phyloP scores from a whole-genome alignment of 805 yeast species.

The Saturnispora serradocipensis region DNA sequence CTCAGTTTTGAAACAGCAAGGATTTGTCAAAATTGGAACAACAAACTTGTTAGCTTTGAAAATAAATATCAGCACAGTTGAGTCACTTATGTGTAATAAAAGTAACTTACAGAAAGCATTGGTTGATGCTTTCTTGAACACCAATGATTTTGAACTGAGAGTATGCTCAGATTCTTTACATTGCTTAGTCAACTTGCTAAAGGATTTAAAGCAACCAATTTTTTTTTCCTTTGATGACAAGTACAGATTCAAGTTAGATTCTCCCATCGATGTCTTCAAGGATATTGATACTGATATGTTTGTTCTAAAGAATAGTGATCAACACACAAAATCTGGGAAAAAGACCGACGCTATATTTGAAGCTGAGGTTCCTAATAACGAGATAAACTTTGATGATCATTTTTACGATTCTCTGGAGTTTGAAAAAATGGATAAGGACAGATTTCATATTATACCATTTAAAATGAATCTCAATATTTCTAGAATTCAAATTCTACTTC shows the following conservation, averaged over 20 bases:
- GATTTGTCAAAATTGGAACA: conserved; percentile 46
- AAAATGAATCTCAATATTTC: conserved; percentile 28
- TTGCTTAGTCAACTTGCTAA: conserved; percentile 54
- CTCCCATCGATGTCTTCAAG: conserved; percentile 32
- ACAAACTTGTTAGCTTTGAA: conserved; percentile 33
- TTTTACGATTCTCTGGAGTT: conserved; percentile 16
- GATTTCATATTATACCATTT: conserved; percentile 21
- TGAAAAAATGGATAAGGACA: background rate
- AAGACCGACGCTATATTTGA: background rate
- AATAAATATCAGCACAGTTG: conserved; percentile 9
- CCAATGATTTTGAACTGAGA: conserved; percentile 37
- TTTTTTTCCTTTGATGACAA: conserved; percentile 51
- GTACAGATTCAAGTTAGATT: conserved; percentile 31
- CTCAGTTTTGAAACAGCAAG: conserved; percentile 34
- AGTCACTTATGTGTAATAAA: background rate
- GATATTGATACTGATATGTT: conserved; percentile 33
- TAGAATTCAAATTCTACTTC: conserved; percentile 40
- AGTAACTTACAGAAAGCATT: conserved; percentile 17
- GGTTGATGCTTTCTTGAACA: conserved; percentile 5
- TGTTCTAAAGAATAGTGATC: background rate
- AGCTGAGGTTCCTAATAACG: conserved; percentile 1
- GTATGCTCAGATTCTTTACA: conserved; percentile 81
- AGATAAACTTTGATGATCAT: conserved; percentile 22
- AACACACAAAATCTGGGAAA: background rate
- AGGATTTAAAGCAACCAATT: conserved; percentile 65